These are phyloP conservation scores for Osmanthus fragrans DNA, from an alignment of 257 asterid genomes.

Conservation along the genomic window DNA sequence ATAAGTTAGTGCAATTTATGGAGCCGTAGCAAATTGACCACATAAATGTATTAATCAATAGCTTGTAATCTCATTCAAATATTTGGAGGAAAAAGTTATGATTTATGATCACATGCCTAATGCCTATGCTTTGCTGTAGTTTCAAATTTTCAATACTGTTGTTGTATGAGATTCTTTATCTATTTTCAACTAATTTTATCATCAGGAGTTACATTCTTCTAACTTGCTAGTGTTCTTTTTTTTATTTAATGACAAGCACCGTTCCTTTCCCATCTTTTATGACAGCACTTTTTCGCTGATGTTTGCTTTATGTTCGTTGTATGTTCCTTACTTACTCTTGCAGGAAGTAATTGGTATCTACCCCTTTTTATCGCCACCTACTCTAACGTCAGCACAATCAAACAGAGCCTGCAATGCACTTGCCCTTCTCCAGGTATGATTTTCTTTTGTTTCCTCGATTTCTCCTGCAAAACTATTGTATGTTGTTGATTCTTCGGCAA, in stretches of 20 bases:
- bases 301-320: conserved; percentile 2
- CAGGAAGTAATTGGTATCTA: conserved; percentile 41
- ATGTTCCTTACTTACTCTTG: conserved; percentile 9
- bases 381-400: conserved; percentile 34
- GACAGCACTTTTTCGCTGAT: background rate
- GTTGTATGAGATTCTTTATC: background rate
- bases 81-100: background rate
- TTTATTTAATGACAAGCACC: background rate
- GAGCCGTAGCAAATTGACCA: background rate
- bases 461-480: background rate
- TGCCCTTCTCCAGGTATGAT: conserved; percentile 47
- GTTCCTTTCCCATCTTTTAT: background rate
- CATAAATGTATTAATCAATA: background rate
- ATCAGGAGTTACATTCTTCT: conserved; percentile 2
- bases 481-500: background rate
- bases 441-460: conserved; percentile 2
- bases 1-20: background rate
- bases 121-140: background rate
- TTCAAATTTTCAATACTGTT: background rate
- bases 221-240: background rate
- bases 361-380: conserved; percentile 36
- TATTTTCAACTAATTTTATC: background rate
- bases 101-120: background rate
- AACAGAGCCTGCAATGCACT: conserved; percentile 39
- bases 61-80: background rate